Base-by-base conservation (phyloP, 768 basidiomycete species). In the Pulveroboletus sp. region DNA sequence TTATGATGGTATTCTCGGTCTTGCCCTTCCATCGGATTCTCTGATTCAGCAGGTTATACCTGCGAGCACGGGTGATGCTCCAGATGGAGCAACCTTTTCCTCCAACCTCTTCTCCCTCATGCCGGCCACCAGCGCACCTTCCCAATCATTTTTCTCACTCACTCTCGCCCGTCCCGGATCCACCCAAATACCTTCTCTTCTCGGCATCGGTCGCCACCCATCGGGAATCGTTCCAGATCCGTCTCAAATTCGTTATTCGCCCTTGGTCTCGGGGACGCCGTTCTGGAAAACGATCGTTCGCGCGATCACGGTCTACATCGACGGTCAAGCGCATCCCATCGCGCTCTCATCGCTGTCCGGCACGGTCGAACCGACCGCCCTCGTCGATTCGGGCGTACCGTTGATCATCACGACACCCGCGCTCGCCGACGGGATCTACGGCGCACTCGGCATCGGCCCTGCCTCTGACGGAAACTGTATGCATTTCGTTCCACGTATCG, bases 391-490 rank as follows among this genome's bases (percentile, higher is more conserved):
- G 0, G 89, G 89, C 0, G 74, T 81, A 0, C 85, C 88, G 0
- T 49, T 76, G 13, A 89, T 91, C 43, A 62, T 91, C 1, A 77
- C 86, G 6, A 80, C 82, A 0, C 67, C 71, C 5, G 45, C 58
- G 4, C 72, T 91, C 17, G 85, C 88, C 14, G 84, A 91, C 55
- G 87, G 75, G 6, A 85, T 90, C 17, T 91, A 90, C 50, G 88
- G 88, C 9, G 84, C 87, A 4, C 68, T 88, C 45, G 85, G 82
- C 1, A 70, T 89, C 23, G 58, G 64, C 19, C 83, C 86, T 8
- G 76, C 71, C 0, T 48, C 69, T 2, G 83, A 87, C 53, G 83
- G 86, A 17, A 72, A 77, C 42, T 87, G 88, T 88, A 29, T 29
- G 27, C 5, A 3, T 41, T 24, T 46, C 38, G 32, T 52, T 43